Evolutionary conservation across 1,284 basidiomycete species (phyloP), one percentile per base, ranked within the genome.

Genomic region (Fomitopsis palustris): DNA sequence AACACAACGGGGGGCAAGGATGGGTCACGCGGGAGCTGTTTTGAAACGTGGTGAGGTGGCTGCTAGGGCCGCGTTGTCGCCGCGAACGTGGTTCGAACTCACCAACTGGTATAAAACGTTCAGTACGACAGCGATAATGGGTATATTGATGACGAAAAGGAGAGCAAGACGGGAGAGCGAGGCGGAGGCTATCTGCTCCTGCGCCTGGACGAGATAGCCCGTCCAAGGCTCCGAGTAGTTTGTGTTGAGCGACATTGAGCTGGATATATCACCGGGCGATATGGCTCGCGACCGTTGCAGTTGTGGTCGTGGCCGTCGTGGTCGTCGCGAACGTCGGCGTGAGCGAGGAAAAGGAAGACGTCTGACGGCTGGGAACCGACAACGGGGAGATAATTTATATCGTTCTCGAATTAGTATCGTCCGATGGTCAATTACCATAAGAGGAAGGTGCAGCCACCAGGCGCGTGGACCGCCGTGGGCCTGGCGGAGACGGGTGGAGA

Each of bases 1-100:
- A 93, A 94, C 16, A 94, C 92, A 51, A 88, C 75, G 0, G 92
- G 92, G 4, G 92, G 92, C 29, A 81, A 65, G 17, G 79, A 81
- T 53, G 79, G 79, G 69, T 87, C 78, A 56, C 76, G 75, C 25
- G 87, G 87, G 54, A 72, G 59, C 71, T 72, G 39, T 31, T 37
- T 9, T 37, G n/a, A 39, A 41, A 27, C 43, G 31, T 23, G 43
- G 56, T 65, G 35, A 52, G 27, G 25, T 52, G 38, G 39, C 21
- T 55, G 38, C 12, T 31, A 43, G 33, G 19, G 10, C 39, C 31
- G 47, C 42, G 43, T 21, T 17, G 14, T 9, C 21, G 21, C 6
- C 16, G 12, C 47, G 41, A 19, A 33, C 39, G 1, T 35, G 27
- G 25, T 49, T 33, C 5, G 33, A 9, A 73, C 83, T 59, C 64